phyloP scores from a whole-genome alignment of 2,329 filamentous ascomycete species.

The Xenoacremonium recifei region DNA sequence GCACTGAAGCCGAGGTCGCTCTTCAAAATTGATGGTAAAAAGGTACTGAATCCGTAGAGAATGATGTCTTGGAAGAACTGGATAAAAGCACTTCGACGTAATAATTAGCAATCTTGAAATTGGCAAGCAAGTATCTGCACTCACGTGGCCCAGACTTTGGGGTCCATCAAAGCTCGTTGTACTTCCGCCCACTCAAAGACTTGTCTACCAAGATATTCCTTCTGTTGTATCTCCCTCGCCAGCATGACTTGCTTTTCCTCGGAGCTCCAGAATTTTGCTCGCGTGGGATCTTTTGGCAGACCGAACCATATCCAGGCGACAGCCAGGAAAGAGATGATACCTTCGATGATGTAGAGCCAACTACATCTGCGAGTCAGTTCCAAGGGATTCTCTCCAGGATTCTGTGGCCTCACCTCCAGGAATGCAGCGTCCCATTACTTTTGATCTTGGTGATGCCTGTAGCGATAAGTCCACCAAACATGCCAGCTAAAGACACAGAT shows the following conservation, averaged over 20 bases:
- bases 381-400: background rate
- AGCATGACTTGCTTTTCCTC: slow-evolving; percentile 51
- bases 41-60: slow-evolving; percentile 57
- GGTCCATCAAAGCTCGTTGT: slow-evolving; percentile 43
- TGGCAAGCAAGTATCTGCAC: too few species aligned
- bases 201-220: slow-evolving; percentile 47
- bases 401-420: slow-evolving; percentile 48
- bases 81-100: slow-evolving; percentile 39
- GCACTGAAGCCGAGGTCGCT: slow-evolving; percentile 46
- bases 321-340: slow-evolving; percentile 42
- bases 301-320: slow-evolving; percentile 45
- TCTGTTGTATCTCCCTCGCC: slow-evolving; percentile 42
- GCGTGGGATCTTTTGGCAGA: slow-evolving; percentile 44
- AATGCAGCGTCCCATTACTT: slow-evolving; percentile 39
- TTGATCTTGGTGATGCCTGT: slow-evolving; percentile 49
- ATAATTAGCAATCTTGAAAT: background rate
- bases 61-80: slow-evolving; percentile 53
- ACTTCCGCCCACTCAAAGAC: slow-evolving; percentile 52
- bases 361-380: background rate
- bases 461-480: slow-evolving; percentile 41
- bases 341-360: slow-evolving; percentile 45
- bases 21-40: slow-evolving; percentile 54
- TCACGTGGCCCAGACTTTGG: slow-evolving; percentile 49
- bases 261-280: slow-evolving; percentile 46
- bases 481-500: slow-evolving; percentile 48